Conservation (phyloP, 495 filamentous ascomycete genomes). For the Ascodesmis nigricans region DNA sequence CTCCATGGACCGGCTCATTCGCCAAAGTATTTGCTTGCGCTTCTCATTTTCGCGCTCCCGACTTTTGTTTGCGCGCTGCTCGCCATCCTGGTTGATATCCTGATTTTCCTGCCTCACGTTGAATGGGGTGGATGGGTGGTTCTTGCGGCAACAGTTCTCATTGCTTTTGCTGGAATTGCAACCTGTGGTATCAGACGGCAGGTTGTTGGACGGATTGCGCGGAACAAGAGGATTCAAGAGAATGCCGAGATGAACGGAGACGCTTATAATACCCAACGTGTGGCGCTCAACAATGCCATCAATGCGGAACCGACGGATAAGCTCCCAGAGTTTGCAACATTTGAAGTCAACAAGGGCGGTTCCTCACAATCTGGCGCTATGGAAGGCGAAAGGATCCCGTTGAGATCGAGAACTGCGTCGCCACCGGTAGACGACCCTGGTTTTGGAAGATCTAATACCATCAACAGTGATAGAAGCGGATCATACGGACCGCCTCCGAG, state of each 20-base stretch:
- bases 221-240: slow-evolving; percentile 74
- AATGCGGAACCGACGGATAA: slow-evolving; percentile 32
- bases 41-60: slow-evolving; percentile 69
- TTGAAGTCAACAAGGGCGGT: slow-evolving; percentile 43
- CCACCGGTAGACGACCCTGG: slow-evolving; percentile 8
- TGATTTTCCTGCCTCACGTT: slow-evolving; percentile 86
- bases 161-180: slow-evolving; percentile 60
- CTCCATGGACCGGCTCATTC: slow-evolving; percentile 85
- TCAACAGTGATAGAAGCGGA: slow-evolving; percentile 14
- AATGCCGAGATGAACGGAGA: slow-evolving; percentile 90
- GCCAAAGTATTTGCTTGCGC: slow-evolving; percentile 57
- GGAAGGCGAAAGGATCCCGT: slow-evolving; percentile 56
- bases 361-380: slow-evolving; percentile 35
- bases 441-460: slow-evolving; percentile 10
- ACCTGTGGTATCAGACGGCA: slow-evolving; percentile 96
- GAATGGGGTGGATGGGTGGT: slow-evolving; percentile 92
- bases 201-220: slow-evolving; percentile 71
- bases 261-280: slow-evolving; percentile 34
- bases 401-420: slow-evolving; percentile 24
- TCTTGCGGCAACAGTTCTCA: slow-evolving; percentile 69
- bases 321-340: slow-evolving; percentile 53
- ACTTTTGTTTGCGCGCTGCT: slow-evolving; percentile 68
- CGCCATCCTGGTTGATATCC: slow-evolving; percentile 82
- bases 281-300: slow-evolving; percentile 25
- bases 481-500: slow-evolving; percentile 15